A percentile compares a stretch with the other conserved stretches of the same genome.
These are phyloP conservation scores for Raphidocelis subcapitata DNA, from an alignment of 139 green algal species.

Conservation along the genomic window DNA sequence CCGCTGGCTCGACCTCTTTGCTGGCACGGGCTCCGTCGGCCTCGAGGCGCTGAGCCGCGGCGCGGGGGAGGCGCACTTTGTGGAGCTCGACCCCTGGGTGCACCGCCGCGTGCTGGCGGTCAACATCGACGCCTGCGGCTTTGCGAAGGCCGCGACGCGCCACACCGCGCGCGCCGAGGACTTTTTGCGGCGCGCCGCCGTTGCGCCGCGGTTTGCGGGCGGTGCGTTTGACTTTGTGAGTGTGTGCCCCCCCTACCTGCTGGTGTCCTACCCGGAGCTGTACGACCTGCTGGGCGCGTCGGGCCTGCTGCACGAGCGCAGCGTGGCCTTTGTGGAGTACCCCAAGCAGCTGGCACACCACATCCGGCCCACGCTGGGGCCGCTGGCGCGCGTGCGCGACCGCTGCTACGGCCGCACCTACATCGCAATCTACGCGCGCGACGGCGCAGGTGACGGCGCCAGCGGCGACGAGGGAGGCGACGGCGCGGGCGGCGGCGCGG, in stretches of 20 bases:
- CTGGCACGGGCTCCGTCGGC: slow-evolving; percentile 70
- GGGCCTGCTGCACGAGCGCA: slow-evolving; percentile 63
- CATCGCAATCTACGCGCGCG: slow-evolving; percentile 74
- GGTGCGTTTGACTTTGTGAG: slow-evolving; percentile 92
- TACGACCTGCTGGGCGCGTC: slow-evolving; percentile 72
- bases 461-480: neutral
- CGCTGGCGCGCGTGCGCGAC: slow-evolving; percentile 68
- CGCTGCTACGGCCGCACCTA: slow-evolving; percentile 84
- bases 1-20: slow-evolving; percentile 86
- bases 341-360: slow-evolving; percentile 61
- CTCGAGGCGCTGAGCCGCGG: slow-evolving; percentile 66
- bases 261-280: slow-evolving; percentile 86
- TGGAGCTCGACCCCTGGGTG: slow-evolving; percentile 89
- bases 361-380: slow-evolving; percentile 49
- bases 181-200: slow-evolving; percentile 54
- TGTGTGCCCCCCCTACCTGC: slow-evolving; percentile 89
- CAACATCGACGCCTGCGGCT: slow-evolving; percentile 47
- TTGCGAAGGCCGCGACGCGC: slow-evolving; percentile 37
- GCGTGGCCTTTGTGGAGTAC: slow-evolving; percentile 87
- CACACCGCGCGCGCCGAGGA: slow-evolving; percentile 76
- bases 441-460: neutral
- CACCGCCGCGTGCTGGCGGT: slow-evolving; percentile 40
- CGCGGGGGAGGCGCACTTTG: slow-evolving; percentile 74
- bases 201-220: slow-evolving; percentile 43
- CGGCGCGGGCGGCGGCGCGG: too few species aligned